Base-by-base conservation (phyloP, 352 stramenopile species). In the Pythium utonaiense region DNA sequence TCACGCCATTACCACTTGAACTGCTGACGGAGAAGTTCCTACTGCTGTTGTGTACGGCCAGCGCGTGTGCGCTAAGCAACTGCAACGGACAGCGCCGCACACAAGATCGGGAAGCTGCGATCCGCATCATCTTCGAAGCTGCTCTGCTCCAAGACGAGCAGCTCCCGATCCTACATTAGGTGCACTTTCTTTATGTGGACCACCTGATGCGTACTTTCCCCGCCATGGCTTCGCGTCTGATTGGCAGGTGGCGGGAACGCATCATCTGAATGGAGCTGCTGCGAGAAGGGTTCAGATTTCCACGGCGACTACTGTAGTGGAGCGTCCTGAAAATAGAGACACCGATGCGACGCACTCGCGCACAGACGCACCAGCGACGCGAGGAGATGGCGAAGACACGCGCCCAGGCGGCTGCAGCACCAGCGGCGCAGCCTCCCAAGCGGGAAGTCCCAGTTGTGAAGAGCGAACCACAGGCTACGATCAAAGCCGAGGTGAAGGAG, bases 261-360 rank as follows among this genome's bases (percentile, higher is more conserved):
- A 52, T 19, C 40, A 14, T 19, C 40, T 17, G 42, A 33, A 40
- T 13, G 16, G 16, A 21, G 36, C n/a, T 27, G 40, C 40, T 47
- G 40, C 16, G 22, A 25, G 21, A 31, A 57, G 36, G 12, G 40
- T 47, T 25, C 45, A 58, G 38, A 36, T 49, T 45, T 45, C 3
- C 25, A 44, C 9, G 0, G 0, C 30, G 17, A 25, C 3, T 10
- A 9, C 6, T n/a, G n/a, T n/a, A n/a, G n/a, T n/a, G n/a, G n/a
- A n/a, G n/a, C 40, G n/a, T n/a, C 13, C 40, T 47, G 40, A 3
- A 47, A 25, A 44, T 44, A 47, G 40, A 5, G 40, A 47, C n/a
- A 47, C 3, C 9, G 17, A 71, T 71, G 64, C 52, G 58, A 22
- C 53, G 57, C 27, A 71, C 64, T 16, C 64, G 64, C n/a, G 57